These are phyloP conservation scores for Plasmopara muralis DNA, from an alignment of 352 stramenopile species.

Conservation along the genomic window DNA sequence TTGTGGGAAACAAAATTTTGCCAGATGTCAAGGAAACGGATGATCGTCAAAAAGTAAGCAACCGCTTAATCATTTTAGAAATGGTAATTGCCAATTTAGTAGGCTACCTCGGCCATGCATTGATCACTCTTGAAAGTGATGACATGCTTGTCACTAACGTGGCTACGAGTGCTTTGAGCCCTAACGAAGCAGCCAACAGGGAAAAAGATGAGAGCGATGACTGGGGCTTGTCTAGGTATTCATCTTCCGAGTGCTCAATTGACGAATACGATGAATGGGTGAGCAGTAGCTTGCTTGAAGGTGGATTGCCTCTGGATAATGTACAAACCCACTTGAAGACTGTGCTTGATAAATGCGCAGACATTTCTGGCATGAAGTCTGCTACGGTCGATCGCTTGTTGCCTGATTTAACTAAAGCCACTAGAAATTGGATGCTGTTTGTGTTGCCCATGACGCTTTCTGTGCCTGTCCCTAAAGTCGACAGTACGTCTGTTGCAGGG, in stretches of 20 bases:
- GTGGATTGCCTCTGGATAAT: slow-evolving; percentile 49
- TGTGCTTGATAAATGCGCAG: slow-evolving; percentile 37
- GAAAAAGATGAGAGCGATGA: slow-evolving; percentile 27
- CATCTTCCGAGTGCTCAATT: slow-evolving; percentile 51
- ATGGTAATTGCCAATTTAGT: slow-evolving; percentile 73
- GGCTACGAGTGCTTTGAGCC: slow-evolving; percentile 6
- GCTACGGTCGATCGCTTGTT: slow-evolving; percentile 9
- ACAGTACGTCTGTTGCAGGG: slow-evolving; percentile 10
- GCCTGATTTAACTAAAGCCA: slow-evolving; percentile 42
- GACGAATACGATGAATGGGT: slow-evolving; percentile 84
- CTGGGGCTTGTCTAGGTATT: slow-evolving; percentile 33
- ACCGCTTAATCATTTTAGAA: slow-evolving; percentile 65
- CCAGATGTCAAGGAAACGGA: slow-evolving; percentile 11
- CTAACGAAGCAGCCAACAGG: slow-evolving; percentile 33
- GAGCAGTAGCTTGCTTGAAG: slow-evolving; percentile 59
- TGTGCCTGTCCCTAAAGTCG: slow-evolving; percentile 17
- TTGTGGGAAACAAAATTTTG: slow-evolving; percentile 66
- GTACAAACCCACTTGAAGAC: slow-evolving; percentile 63
- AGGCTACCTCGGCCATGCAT: slow-evolving; percentile 56
- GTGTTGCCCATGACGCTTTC: slow-evolving; percentile 54
- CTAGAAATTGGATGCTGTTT: slow-evolving; percentile 48
- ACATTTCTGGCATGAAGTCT: slow-evolving; percentile 40
- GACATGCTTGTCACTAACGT: slow-evolving; percentile 54
- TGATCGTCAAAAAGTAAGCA: slow-evolving; percentile 30
- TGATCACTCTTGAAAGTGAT: slow-evolving; percentile 52